Conservation (phyloP, 441 rosid species). For the Populus hybrid region DNA sequence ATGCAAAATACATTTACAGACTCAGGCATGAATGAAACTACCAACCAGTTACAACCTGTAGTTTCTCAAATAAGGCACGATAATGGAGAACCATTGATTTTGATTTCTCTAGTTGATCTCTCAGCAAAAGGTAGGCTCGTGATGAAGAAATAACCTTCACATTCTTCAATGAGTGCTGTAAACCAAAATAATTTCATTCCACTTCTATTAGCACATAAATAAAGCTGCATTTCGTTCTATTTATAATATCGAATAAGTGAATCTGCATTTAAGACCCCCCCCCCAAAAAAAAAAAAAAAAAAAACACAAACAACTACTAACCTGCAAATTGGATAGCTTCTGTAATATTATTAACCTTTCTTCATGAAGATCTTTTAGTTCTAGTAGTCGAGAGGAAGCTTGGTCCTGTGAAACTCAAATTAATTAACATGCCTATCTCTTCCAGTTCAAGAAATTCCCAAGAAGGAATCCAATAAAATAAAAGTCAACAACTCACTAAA, state of each 20-base stretch:
- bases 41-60: slow-evolving; percentile 90
- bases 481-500: slow-evolving; percentile 43
- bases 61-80: slow-evolving; percentile 78
- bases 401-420: slow-evolving; percentile 56
- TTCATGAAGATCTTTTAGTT: slow-evolving; percentile 65
- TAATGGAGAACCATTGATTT: slow-evolving; percentile 64
- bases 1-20: slow-evolving; percentile 23
- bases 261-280: slow-evolving; percentile 4
- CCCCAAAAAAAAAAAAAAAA: neutral
- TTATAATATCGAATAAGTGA: slow-evolving; percentile 5
- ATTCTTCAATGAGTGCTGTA: slow-evolving; percentile 75
- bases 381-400: slow-evolving; percentile 63
- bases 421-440: slow-evolving; percentile 14
- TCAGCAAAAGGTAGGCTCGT: slow-evolving; percentile 54
- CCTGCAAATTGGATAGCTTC: slow-evolving; percentile 63
- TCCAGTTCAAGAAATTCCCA: slow-evolving; percentile 22
- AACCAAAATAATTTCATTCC: slow-evolving; percentile 33
- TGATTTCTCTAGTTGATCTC: slow-evolving; percentile 72
- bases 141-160: slow-evolving; percentile 71
- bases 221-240: slow-evolving; percentile 20
- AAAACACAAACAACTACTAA: slow-evolving; percentile 14
- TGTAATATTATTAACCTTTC: slow-evolving; percentile 66
- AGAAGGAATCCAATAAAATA: slow-evolving; percentile 17
- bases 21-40: slow-evolving; percentile 42
- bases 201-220: slow-evolving; percentile 24